Base-by-base conservation (phyloP, 257 asterid genomes). In the Verbena officinalis region DNA sequence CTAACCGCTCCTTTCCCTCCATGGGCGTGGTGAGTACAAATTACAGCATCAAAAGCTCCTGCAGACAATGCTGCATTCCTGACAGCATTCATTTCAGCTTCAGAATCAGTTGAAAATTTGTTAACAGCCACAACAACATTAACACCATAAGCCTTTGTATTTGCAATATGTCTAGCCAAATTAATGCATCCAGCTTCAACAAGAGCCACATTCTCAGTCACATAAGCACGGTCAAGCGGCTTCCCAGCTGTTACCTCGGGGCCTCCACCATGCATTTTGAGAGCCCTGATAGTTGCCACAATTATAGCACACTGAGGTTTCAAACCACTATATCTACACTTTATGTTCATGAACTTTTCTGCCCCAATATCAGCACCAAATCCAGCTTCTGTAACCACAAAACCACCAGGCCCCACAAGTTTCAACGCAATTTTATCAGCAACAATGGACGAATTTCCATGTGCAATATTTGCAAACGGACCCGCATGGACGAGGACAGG, bases 1-100 rank as follows among this genome's bases (percentile, higher is more conserved):
- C 95, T 84, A 50, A 93, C 96, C 86, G 97, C 99, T 80, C 97
- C 97, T 86, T 88, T 90, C 62, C 99, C 97, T 59, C 97, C 99
- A 68, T 84, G 97, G 43, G 99, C 99, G 51, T 93, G 99, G 73
- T 90, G 99, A 68, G 84, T 78, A 68, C 99, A 90, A 72, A 93
- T 84, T 31, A 93, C 95, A 55, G 99, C 91, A 81, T 93, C 95
- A 65, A 83, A 93, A 48, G 99, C 99, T 57, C 99, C 97, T 5
- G 97, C 96, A 6, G 96, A 79, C 24, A 93, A 78, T 5, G 99
- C 91, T 3, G 95, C 89, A 66, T 30, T 69, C 79, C 74, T 83
- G 49, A 90, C 96, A 2, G 95, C 97, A 78, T 73, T 82, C 17
- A 93, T 74, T 49, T 93, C 99, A 22, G 95, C 89, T 45, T 90